Base-by-base conservation (phyloP, 345 rosid genomes). In the Noccaea caerulescens region DNA sequence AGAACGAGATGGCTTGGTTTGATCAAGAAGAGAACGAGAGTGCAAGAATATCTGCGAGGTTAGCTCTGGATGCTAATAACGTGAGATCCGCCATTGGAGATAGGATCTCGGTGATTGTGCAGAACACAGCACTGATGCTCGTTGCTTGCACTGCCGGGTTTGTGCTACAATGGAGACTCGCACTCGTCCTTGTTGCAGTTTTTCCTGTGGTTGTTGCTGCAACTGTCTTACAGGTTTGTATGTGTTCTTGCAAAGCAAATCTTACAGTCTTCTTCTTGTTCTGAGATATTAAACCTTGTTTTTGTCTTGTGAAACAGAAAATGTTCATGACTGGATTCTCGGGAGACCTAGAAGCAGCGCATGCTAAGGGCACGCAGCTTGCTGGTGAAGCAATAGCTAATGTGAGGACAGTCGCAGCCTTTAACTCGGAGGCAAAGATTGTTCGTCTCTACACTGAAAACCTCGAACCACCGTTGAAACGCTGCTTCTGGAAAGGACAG, bases 401-500 rank as follows among this genome's bases (percentile, higher is more conserved):
- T 66, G 87, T 94, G 27, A 84, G 99, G 77, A 94, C 99, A 8
- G 92, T 94, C 7, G 96, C 99, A 0, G 99, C 99, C 55, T 94
- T 94, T 83, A 94, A 94, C 68, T 94, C 99, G 2, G 99, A 94
- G 80, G 68, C 85, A 7, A 86, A 89, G 79, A 91, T 94, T 18
- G 95, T 94, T 39, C 82, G 88, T 27, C 92, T 94, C 23, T 94
- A 89, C 89, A 80, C 93, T 45, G 68, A 76, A 64, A 94, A 81
- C 77, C 97, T 94, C 16, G 84, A 91, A 75, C 77, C 67, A 54
- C 99, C 99, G 0, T 63, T 94, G 27, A 83, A 80, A 41, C 90
- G 93, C 8, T 94, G 99, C 80, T 94, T 94, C 76, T 94, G 99
- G 99, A 94, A 94, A 81, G 99, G 99, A 27, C 97, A 94, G 80